These are phyloP conservation scores for Picochlorum sp. DNA, from an alignment of 139 green algal species.

Conservation along the genomic window DNA sequence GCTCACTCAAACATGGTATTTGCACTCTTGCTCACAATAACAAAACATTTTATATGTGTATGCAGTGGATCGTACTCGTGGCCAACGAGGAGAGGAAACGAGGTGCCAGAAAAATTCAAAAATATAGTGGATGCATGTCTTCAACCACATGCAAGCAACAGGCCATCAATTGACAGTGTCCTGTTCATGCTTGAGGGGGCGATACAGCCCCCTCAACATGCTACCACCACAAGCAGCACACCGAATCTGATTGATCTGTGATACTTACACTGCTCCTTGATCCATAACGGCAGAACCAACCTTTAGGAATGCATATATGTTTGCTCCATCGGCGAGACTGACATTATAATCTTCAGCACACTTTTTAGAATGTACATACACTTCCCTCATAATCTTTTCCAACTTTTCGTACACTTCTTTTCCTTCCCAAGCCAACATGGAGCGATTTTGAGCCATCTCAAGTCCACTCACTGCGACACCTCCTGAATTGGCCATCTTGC, in stretches of 20 bases:
- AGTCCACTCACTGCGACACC: constrained; percentile 71
- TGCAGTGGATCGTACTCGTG: constrained; percentile 8
- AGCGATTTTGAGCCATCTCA: constrained; percentile 80
- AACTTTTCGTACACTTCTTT: constrained; percentile 65
- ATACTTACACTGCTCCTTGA: not conserved
- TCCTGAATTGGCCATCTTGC: constrained; percentile 56
- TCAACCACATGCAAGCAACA: not conserved
- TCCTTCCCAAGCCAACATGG: constrained; percentile 46
- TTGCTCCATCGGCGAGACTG: constrained; percentile 11
- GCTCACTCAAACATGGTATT: no score
- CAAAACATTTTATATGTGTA: not conserved
- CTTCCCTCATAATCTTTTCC: constrained; percentile 14
- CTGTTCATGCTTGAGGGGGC: not conserved
- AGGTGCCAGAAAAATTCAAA: constrained; percentile 3
- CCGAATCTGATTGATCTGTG: not conserved
- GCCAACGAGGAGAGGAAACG: not conserved
- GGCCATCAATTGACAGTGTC: not conserved
- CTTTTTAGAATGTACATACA: constrained; percentile 5
- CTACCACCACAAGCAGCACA: not conserved
- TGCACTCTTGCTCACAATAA: no score
- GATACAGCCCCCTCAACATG: not conserved
- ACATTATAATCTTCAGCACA: constrained; percentile 11
- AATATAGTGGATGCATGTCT: constrained; percentile 2
- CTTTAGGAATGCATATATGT: constrained; percentile 18
- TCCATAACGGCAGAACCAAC: constrained; percentile 9